phyloP scores from a whole-genome alignment of 1,139 yeast species.

The Yamadazyma friedrichii region DNA sequence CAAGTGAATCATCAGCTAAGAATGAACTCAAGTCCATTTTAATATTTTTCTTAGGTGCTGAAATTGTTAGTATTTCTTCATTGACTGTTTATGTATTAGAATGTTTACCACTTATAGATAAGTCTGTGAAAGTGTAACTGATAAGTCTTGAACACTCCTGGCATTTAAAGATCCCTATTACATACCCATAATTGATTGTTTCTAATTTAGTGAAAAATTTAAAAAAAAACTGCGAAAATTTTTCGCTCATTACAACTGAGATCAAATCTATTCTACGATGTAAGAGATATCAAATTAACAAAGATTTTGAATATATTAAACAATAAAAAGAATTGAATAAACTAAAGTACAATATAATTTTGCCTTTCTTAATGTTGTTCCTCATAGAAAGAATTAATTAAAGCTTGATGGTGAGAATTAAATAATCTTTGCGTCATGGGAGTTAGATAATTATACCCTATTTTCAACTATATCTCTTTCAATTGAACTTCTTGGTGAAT shows the following conservation, averaged over 20 bases:
- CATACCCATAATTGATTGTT: constrained; percentile 8
- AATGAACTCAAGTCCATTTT: constrained; percentile 54
- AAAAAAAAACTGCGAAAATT: constrained; percentile 8
- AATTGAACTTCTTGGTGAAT: neutral
- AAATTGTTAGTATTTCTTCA: constrained; percentile 7
- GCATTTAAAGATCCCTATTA: neutral
- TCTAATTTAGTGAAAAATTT: constrained; percentile 4
- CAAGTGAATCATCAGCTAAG: constrained; percentile 48
- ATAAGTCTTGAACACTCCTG: no score
- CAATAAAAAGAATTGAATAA: neutral
- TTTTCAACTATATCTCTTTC: constrained; percentile 26
- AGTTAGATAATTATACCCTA: constrained; percentile 23
- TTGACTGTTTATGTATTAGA: no score
- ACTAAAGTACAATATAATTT: no score
- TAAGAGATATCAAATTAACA: no score
- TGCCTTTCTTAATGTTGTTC: no score
- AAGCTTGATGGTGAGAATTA: neutral
- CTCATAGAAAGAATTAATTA: no score
- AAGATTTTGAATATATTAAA: no score
- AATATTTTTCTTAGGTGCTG: constrained; percentile 41
- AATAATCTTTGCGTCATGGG: no score
- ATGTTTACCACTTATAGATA: no score
- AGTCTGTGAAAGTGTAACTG: no score
- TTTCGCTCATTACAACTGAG: constrained; percentile 8
- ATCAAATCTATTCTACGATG: neutral